phyloP scores from a whole-genome alignment of 441 rosid species.

The Euphorbia corollata region DNA sequence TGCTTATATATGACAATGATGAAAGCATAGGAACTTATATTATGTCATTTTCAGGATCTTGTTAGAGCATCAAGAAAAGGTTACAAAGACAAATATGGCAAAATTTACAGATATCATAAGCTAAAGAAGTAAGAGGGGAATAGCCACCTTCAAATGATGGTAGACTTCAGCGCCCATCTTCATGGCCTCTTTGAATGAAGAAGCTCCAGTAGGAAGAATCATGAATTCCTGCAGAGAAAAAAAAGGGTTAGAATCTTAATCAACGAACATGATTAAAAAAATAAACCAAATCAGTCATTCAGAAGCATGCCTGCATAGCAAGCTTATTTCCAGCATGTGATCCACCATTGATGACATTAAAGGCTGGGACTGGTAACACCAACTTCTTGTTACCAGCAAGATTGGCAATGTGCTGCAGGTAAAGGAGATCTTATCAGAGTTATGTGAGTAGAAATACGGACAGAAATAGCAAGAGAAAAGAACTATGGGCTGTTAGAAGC shows the following conservation, averaged over 20 bases:
- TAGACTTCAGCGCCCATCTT: slow-evolving; percentile 94
- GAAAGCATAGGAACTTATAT: neutral
- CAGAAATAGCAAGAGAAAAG: neutral
- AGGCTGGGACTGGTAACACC: slow-evolving; percentile 95
- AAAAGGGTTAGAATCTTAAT: slow-evolving; percentile 5
- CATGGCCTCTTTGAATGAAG: slow-evolving; percentile 90
- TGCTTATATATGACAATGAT: neutral
- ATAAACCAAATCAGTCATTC: slow-evolving; percentile 4
- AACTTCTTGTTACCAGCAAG: slow-evolving; percentile 77
- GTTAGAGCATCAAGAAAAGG: neutral
- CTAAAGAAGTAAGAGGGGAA: neutral
- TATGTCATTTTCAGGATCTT: neutral
- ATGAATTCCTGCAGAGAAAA: slow-evolving; percentile 64
- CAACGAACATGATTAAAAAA: neutral
- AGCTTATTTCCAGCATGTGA: slow-evolving; percentile 98
- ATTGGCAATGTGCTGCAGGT: slow-evolving; percentile 80
- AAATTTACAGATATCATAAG: neutral
- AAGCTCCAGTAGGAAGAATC: slow-evolving; percentile 89
- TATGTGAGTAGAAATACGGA: neutral
- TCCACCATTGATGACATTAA: slow-evolving; percentile 96
- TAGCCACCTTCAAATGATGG: slow-evolving; percentile 73
- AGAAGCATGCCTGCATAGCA: slow-evolving; percentile 69
- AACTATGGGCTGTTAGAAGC: neutral
- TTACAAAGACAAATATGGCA: neutral
- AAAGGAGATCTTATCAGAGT: slow-evolving; percentile 17